Evolutionary conservation across 2,329 filamentous ascomycete species (phyloP), one percentile per base, ranked within the genome.

Genomic region (Lachnellula cervina): DNA sequence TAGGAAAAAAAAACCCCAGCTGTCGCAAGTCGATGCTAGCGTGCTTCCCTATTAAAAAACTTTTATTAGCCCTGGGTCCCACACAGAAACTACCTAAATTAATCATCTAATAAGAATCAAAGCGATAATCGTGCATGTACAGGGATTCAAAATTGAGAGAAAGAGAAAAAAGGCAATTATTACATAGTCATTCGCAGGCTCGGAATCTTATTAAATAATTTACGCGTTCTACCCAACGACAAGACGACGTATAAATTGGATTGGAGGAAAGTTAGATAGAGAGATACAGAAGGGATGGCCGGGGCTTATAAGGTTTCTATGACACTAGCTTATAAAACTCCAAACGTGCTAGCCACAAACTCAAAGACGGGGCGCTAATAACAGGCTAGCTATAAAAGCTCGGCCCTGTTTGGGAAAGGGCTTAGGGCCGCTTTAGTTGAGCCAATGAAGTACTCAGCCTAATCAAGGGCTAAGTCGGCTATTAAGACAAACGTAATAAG

Each of bases 261-360:
- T 14, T 23, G 23, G 34, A 44, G 37, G n/a, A 23, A 34, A 34
- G 19, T 23, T 42, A 21, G 28, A 25, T 48, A 54, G 32, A 43
- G 43, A 54, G 42, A 23, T 34, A 45, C 25, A 38, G 23, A 43
- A 50, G 37, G 50, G 40, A 37, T 48, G 43, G 23, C 40, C 47
- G 55, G 51, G 55, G 47, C 51, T 51, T 57, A 57, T 51, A 57
- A 42, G 43, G 17, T 54, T 35, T 54, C 54, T 54, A 57, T 54
- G 43, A 54, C 40, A 54, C 55, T 57, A 54, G 55, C 38, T 57
- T 54, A 57, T 57, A 57, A 57, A 51, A 57, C 42, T 54, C 55
- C 51, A 57, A 57, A 52, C 35, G 17, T 48, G 44, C 55, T 57
- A 57, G 55, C 43, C 46, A 51, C 21, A 48, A 43, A 40, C 46